Conservation (phyloP, 2,329 filamentous ascomycete genomes). For the Orbilia brochopaga region DNA sequence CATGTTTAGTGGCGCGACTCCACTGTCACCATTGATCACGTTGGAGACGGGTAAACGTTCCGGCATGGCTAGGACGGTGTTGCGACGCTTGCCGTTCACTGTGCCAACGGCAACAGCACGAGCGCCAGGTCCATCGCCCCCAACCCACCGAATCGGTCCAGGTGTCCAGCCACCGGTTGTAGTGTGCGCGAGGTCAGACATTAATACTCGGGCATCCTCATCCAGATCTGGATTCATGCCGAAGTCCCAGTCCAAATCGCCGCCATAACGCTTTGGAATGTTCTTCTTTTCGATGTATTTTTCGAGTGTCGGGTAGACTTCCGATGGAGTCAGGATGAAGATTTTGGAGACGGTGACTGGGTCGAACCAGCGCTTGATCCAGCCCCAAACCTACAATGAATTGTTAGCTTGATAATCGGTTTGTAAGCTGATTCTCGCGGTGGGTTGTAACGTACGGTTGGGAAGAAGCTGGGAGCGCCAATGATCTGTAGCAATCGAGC, state of each 20-base stretch:
- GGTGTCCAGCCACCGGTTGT: slow-evolving; percentile 29
- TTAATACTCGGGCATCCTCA: slow-evolving; percentile 57
- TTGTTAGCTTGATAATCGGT: neutral
- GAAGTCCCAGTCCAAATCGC: slow-evolving; percentile 80
- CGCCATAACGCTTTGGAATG: slow-evolving; percentile 89
- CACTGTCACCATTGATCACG: slow-evolving; percentile 39
- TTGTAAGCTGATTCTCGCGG: neutral
- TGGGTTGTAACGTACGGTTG: slow-evolving; percentile 64
- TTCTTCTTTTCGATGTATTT: slow-evolving; percentile 80
- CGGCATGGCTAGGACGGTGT: slow-evolving; percentile 24
- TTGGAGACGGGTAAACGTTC: slow-evolving; percentile 24
- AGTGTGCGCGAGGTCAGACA: slow-evolving; percentile 25
- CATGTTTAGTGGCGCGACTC: slow-evolving; percentile 24
- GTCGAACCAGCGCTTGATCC: slow-evolving; percentile 95
- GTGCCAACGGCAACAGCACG: slow-evolving; percentile 33
- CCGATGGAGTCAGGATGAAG: slow-evolving; percentile 77
- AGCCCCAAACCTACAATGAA: slow-evolving; percentile 70
- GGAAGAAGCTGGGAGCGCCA: slow-evolving; percentile 87
- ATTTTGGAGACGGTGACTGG: slow-evolving; percentile 95
- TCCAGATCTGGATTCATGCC: slow-evolving; percentile 78
- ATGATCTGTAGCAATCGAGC: slow-evolving; percentile 65
- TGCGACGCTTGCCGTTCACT: slow-evolving; percentile 29
- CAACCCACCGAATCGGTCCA: slow-evolving; percentile 43
- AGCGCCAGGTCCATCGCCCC: slow-evolving; percentile 31
- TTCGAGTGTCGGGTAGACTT: slow-evolving; percentile 77